Evolutionary conservation across 2,329 filamentous ascomycete species (phyloP), one percentile per base, ranked within the genome.

Genomic region (Neocucurbitaria cava): DNA sequence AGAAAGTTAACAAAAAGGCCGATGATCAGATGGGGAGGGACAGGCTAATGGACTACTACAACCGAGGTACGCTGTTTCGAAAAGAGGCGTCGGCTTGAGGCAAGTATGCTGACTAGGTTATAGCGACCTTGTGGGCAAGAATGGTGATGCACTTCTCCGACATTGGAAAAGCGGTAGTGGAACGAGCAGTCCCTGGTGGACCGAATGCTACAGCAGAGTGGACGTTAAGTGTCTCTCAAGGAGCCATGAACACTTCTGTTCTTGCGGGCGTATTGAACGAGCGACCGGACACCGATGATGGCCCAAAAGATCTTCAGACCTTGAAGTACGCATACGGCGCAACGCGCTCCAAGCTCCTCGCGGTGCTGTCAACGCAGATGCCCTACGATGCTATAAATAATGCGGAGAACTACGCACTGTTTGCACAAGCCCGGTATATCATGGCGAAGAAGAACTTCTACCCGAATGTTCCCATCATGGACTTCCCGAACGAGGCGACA

Each of bases 301-400:
- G 55, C 5, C 66, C 61, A 2, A 63, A 49, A 5, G 56, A 67
- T 40, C 48, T 64, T 20, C 62, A 64, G 26, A 58, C 64, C 1
- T 54, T 75, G 8, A 73, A 71, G 38, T 74, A 70, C 44, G 70
- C 69, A 4, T 74, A 73, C 44, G 72, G 71, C 30, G 70, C 65
- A 21, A 70, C 65, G 5, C 64, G 71, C n/a, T 57, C 69, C 1
- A 75, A 75, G 26, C 51, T 74, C 2, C 54, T 75, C 0, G 69
- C 70, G 17, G 61, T 61, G 1, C 56, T 74, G 3, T 68, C 69
- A 1, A 71, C 66, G 0, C 72, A 74, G 28, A 63, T 66, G 58
- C 57, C 66, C 0, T 75, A 74, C 36, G 70, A 74, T 31, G 65
- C 71, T 1, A 58, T 58, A 1, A 74, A 73, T 43, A 75, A 75